Base-by-base conservation (phyloP, 371 early-diverging fungal species). In the Blakeslea trispora region DNA sequence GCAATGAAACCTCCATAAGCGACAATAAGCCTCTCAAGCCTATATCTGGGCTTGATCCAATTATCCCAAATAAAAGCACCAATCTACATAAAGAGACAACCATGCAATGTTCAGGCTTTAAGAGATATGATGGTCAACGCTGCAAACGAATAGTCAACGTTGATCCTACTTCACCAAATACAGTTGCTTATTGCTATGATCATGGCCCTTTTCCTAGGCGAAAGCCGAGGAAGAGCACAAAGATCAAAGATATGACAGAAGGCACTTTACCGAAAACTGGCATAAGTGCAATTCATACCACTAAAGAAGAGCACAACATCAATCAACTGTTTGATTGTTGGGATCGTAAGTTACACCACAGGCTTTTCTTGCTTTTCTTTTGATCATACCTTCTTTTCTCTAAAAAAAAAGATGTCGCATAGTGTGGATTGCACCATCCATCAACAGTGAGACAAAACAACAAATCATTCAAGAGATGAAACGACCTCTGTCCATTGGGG, bases 401-500 rank as follows among this genome's bases (percentile, higher is more conserved):
- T n/a, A n/a, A n/a, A n/a, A n/a, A n/a, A n/a, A 28, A 28, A 28
- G 7, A 28, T 5, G 7, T 28, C 28, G 15, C 17, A 5, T 53
- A 72, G 73, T 72, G 23, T 72, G 73, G 73, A 62, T 72, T 18
- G 50, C 50, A 9, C 10, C 50, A 11, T 48, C 58, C 40, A 46
- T 72, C 0, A 45, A 18, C 1, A 24, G 22, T 3, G 34, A 41
- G 15, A 34, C 61, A 6, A 63, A 34, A 48, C 1, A 49, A 13
- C 6, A 35, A 10, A 58, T 72, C 1, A 44, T 24, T 5, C 65
- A 57, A 46, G 79, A 77, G 22, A 79, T 83, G 74, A 63, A 70
- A 48, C 66, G 61, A 35, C 79, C 84, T 0, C 23, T 77, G 11
- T 80, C 81, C 4, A 61, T 59, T 3, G 61, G 58, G 0, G 84